phyloP scores from a whole-genome alignment of 768 basidiomycete species.

The Psilocybe cyanescens region DNA sequence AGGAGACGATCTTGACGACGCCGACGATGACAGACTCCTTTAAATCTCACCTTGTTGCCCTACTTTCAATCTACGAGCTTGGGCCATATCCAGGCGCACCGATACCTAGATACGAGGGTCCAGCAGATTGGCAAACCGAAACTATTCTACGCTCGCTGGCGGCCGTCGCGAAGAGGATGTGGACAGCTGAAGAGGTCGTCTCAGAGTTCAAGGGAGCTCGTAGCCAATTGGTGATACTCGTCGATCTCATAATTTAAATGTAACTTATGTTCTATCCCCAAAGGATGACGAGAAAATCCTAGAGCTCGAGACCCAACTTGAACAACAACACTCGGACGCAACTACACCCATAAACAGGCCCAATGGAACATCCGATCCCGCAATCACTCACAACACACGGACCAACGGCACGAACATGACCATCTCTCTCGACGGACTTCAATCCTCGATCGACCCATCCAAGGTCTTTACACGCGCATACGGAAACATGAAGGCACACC shows the following conservation, averaged over 20 bases:
- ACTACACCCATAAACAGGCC: conserved; percentile 16
- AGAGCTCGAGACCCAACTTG: conserved; percentile 15
- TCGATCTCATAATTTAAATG: background rate
- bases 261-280: background rate
- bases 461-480: conserved; percentile 33
- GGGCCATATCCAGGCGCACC: conserved; percentile 52
- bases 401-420: conserved; percentile 33
- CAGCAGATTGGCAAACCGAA: conserved; percentile 61
- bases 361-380: conserved; percentile 5
- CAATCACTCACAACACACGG: conserved; percentile 7
- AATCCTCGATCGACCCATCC: conserved; percentile 38
- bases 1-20: conserved; percentile 9
- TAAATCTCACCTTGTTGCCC: conserved; percentile 54
- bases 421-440: conserved; percentile 56
- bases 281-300: conserved; percentile 17
- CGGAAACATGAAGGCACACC: conserved; percentile 27
- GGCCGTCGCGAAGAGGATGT: conserved; percentile 56
- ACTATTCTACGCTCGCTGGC: conserved; percentile 56
- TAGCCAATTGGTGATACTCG: conserved; percentile 13
- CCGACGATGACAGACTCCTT: conserved; percentile 22
- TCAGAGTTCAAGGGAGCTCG: conserved; percentile 37
- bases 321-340: conserved; percentile 8
- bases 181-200: conserved; percentile 54
- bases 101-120: conserved; percentile 56
- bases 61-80: conserved; percentile 63